Base-by-base conservation (phyloP, 2,329 filamentous ascomycete genomes). In the Aspergillus pseudotamarii region DNA sequence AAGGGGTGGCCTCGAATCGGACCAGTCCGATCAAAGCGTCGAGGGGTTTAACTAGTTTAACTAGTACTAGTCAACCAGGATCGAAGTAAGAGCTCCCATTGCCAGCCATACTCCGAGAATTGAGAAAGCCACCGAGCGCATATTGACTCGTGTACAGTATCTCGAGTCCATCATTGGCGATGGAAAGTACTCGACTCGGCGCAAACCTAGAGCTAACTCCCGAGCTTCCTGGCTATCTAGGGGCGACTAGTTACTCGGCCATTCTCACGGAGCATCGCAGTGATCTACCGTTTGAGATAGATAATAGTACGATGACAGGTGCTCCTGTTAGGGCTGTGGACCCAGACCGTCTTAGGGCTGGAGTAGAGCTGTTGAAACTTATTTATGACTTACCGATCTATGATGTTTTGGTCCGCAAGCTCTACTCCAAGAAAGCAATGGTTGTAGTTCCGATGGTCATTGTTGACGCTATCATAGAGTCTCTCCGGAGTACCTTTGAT, bases 231-330 rank as follows among this genome's bases (percentile, higher is more conserved):
- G 75, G 76, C 1, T 77, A 77, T 57, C 63, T 78, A 26, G 75
- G 76, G 4, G 75, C 76, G 8, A 77, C 73, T 4, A 77, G 75
- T 38, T 78, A 72, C 51, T 73, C 75, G 5, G 75, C 76, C 10
- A 70, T 77, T 38, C 69, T 78, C 32, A 62, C 71, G 10, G 76
- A 78, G 61, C 73, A 77, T 64, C 70, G 70, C 21, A 71, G 67
- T 56, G 74, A 76, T n/a, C 71, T 76, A 32, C 69, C 73, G 6
- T 71, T 74, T 53, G 75, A 77, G 36, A 64, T 69, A 6, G 74
- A 75, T 11, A 68, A 66, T 34, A 69, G 58, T 58, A 58, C 64
- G 5, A 63, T 68, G 16, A 63, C 61, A 28, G 67, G 64, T 12
- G 62, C 69, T 6, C 57, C 68, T 9, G n/a, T 38, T 11, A 58